A percentile compares a stretch with the other conserved stretches of the same genome.
phyloP scores from a whole-genome alignment of 1,139 yeast genomes.

The Pichia sp. region DNA sequence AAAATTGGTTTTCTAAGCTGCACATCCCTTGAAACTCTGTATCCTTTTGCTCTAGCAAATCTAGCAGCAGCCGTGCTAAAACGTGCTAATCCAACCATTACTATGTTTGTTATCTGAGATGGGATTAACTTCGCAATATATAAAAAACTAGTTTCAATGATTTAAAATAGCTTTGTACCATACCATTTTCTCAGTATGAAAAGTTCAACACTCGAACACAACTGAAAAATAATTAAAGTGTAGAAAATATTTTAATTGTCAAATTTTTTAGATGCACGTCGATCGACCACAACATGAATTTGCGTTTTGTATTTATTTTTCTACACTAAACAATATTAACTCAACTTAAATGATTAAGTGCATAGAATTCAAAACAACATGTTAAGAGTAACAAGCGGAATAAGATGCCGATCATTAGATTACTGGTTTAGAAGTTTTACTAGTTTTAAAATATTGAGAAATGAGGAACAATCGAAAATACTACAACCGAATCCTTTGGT shows the following conservation, averaged over 20 bases:
- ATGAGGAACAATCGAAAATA: background rate
- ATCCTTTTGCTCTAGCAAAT: slow-evolving; percentile 24
- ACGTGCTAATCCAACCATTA: slow-evolving; percentile 19
- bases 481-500: background rate
- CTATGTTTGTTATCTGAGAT: background rate
- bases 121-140: background rate
- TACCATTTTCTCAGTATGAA: too few relatives aligned
- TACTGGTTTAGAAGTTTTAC: background rate
- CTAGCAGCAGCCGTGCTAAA: slow-evolving; percentile 24
- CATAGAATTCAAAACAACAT: too few relatives aligned
- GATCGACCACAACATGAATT: slow-evolving; percentile 7
- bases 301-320: background rate
- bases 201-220: too few relatives aligned
- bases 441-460: background rate
- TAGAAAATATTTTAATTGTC: background rate
- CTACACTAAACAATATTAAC: background rate
- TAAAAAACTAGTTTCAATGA: background rate
- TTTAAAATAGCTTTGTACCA: background rate
- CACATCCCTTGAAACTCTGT: slow-evolving; percentile 32
- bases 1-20: slow-evolving; percentile 77
- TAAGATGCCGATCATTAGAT: too few relatives aligned
- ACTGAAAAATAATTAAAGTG: background rate
- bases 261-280: slow-evolving; percentile 5
- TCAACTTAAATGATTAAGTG: background rate
- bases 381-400: too few relatives aligned